Evolutionary conservation across 441 rosid species (phyloP).

Genomic region (Biscutella laevigata): DNA sequence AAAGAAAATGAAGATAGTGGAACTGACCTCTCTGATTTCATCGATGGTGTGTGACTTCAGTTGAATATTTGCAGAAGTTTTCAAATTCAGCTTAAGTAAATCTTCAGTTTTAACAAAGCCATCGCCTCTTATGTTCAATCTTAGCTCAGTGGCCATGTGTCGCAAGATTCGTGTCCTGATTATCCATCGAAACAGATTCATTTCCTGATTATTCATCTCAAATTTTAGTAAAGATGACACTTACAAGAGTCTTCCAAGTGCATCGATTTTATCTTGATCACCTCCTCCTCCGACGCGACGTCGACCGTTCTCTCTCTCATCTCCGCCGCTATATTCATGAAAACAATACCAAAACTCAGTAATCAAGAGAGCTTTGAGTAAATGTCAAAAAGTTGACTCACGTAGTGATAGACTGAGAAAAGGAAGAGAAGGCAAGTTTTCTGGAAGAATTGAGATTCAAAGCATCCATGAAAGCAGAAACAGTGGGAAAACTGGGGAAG

Average conservation of each 20-base stretch:
- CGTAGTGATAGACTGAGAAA: constrained; percentile 42
- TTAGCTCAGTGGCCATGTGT: constrained; percentile 66
- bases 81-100: constrained; percentile 57
- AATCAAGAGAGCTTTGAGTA: background rate
- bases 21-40: constrained; percentile 69
- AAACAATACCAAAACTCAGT: background rate
- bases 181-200: background rate
- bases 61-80: constrained; percentile 56
- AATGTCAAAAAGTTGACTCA: constrained; percentile 1
- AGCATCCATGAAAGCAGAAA: constrained; percentile 22
- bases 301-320: constrained; percentile 31
- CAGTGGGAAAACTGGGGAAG: constrained; percentile 8
- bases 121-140: constrained; percentile 62
- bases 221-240: constrained; percentile 7
- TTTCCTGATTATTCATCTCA: background rate
- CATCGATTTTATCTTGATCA: constrained; percentile 57
- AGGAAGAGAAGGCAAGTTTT: constrained; percentile 32
- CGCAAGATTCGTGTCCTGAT: constrained; percentile 70
- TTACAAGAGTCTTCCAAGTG: constrained; percentile 86
- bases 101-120: constrained; percentile 73
- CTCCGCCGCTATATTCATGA: constrained; percentile 30
- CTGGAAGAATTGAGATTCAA: constrained; percentile 13
- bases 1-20: background rate
- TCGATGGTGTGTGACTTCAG: constrained; percentile 59
- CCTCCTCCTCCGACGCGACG: constrained; percentile 32